Evolutionary conservation across 306 rosid species (phyloP), one percentile per base, ranked within the genome.

Genomic region (Canavalia ensiformis): DNA sequence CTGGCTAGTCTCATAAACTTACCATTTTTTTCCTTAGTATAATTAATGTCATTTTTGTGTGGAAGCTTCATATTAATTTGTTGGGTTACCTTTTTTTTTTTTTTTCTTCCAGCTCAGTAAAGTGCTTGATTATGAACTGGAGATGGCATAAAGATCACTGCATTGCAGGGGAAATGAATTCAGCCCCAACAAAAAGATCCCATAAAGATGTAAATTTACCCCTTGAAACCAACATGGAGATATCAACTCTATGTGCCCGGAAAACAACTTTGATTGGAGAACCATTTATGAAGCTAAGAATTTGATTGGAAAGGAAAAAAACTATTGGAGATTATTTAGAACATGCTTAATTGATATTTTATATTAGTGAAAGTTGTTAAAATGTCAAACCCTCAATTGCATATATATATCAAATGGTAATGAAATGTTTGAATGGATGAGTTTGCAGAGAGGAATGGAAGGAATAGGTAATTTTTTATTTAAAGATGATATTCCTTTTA

Each of bases 81-180:
- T 30, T 60, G 46, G 46, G 6, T 31, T 51, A 4, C 42, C 0
- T 42, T 54, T 8, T 62, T 9, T 64, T 8, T 62, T 9, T 64
- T 9, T 30, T 9, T 42, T 25, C 1, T 41, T 64, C 29, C 86
- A 86, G 89, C 72, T 86, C 86, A 5, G 8, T 34, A 12, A 86
- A 68, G 49, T 86, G 89, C 60, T 74, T 86, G 55, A 82, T 86
- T 30, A 63, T 8, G 35, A 70, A 86, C 5, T 82, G 89, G 86
- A 35, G 18, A 78, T 78, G 82, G 86, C 89, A 86, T 68, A 86
- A 86, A 74, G 28, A 31, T 39, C 47, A 78, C 0, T 86, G 89
- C 74, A 60, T 49, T 78, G 58, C 76, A 8, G 4, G 31, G 33
- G 54, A 81, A 1, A 66, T 42, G 50, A 66, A 18, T 86, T 86